A percentile compares a stretch with the other conserved stretches of the same genome.
These are phyloP conservation scores for Pseudogymnoascus sp. DNA, from an alignment of 2,329 filamentous ascomycete genomes.

Conservation along the genomic window DNA sequence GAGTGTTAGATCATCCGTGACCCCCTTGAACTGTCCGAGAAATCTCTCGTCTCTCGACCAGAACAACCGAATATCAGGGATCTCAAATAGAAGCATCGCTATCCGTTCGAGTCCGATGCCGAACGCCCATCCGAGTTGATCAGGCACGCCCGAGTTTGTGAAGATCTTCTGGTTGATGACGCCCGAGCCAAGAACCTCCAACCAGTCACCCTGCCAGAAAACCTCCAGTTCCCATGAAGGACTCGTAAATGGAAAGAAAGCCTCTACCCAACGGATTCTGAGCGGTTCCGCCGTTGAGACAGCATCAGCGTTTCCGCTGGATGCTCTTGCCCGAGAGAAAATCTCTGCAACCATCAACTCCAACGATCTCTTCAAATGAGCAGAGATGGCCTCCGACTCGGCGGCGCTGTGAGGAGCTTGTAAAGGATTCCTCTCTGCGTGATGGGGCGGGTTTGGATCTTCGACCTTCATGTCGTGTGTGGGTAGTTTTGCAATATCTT, in stretches of 20 bases:
- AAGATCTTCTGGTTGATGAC: conserved; percentile 80
- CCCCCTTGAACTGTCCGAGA: conserved; percentile 70
- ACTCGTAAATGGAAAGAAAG: conserved; percentile 95
- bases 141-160: conserved; percentile 66
- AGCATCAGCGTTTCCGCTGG: conserved; percentile 47
- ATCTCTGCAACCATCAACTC: conserved; percentile 87
- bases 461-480: conserved; percentile 70
- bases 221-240: conserved; percentile 96
- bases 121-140: conserved; percentile 88
- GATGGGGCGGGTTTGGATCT: conserved; percentile 72
- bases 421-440: conserved; percentile 74
- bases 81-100: conserved; percentile 94
- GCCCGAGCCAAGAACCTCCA: conserved; percentile 91
- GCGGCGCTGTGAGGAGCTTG: conserved; percentile 60
- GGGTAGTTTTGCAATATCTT: conserved; percentile 65
- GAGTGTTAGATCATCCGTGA: conserved; percentile 43
- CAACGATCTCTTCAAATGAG: conserved; percentile 81
- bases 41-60: conserved; percentile 86
- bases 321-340: conserved; percentile 69
- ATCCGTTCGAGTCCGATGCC: conserved; percentile 90
- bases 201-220: conserved; percentile 89
- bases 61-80: conserved; percentile 93
- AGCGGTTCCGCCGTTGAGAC: conserved; percentile 61
- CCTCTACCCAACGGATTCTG: conserved; percentile 87
- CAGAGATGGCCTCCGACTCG: conserved; percentile 75